Evolutionary conservation across 371 early-diverging fungal genomes (phyloP), one percentile per base, ranked within the genome.

Genomic region (Fennellomyces sp.): DNA sequence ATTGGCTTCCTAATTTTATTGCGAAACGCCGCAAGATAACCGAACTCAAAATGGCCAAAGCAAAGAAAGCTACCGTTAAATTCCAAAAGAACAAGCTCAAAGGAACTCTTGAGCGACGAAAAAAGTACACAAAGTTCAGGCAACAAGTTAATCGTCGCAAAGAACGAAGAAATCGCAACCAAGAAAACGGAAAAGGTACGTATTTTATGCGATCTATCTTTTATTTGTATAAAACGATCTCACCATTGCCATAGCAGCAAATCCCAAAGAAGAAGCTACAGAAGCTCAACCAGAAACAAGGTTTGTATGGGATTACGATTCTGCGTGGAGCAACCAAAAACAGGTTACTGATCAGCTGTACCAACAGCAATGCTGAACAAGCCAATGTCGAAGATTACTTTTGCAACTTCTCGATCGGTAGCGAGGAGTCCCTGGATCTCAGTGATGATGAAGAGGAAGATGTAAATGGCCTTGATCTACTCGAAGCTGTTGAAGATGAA

Each of bases 51-150:
- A 45, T 45, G 45, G 61, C 62, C 4, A 92, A 93, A 77, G 86
- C 76, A 33, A 92, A 88, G 66, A 96, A 96, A 70, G 69, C 90
- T 11, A 94, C 92, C 5, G 91, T 89, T 72, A 95, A 93, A 81
- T 95, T 91, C 70, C 88, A 91, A 71, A 90, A 93, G 78, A 88
- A 81, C 63, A 85, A 91, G 53, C 80, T 94, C 50, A 92, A 93
- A 72, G 76, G 78, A 29, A 83, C 82, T 27, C 71, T 91, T 36
- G 84, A 81, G 61, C 86, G 88, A 31, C 76, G 91, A 55, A 81
- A 88, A 58, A 84, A 90, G 66, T 71, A 82, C 55, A 86, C 89
- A 64, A 87, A 90, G 54, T 79, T 86, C 38, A 88, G 88, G 58
- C 61, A 83, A 60, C 82, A 84, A 60, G 66, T 83, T 60, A 82